A percentile compares a stretch with the other conserved stretches of the same genome.
Evolutionary conservation across 2,329 filamentous ascomycete genomes (phyloP).

Genomic region (Lithohypha guttulata): DNA sequence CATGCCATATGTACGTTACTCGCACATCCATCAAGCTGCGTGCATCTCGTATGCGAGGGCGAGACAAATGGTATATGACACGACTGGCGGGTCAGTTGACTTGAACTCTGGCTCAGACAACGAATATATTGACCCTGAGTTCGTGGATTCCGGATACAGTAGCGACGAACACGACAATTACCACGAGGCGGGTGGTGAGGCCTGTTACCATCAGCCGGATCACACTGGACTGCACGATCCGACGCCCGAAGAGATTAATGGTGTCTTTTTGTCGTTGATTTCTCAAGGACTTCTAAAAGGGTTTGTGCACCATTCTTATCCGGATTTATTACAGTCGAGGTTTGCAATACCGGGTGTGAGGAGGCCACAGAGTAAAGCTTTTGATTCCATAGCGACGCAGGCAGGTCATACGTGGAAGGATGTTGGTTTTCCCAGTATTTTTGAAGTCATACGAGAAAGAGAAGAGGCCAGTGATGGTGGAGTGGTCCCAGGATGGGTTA

Average conservation of each 20-base stretch:
- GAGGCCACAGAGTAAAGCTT: constrained; percentile 38
- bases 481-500: constrained; percentile 69
- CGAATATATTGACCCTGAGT: constrained; percentile 16
- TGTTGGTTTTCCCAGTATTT: constrained; percentile 58
- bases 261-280: constrained; percentile 63
- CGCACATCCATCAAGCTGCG: constrained; percentile 55
- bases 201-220: no score
- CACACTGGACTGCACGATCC: constrained; percentile 25
- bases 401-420: constrained; percentile 1
- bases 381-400: constrained; percentile 18
- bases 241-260: constrained; percentile 59
- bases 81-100: constrained; percentile 9
- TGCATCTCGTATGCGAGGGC: constrained; percentile 47
- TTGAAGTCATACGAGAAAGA: constrained; percentile 55
- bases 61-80: constrained; percentile 16
- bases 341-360: constrained; percentile 71
- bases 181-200: constrained; percentile 21
- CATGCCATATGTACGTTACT: constrained; percentile 64
- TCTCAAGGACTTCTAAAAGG: constrained; percentile 73
- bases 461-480: constrained; percentile 51
- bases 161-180: constrained; percentile 37
- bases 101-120: constrained; percentile 21
- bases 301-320: constrained; percentile 65
- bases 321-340: constrained; percentile 35
- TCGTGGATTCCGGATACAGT: constrained; percentile 23